Evolutionary conservation across 164 flowering plant genomes (phyloP).

Genomic region (Malania oleifera): DNA sequence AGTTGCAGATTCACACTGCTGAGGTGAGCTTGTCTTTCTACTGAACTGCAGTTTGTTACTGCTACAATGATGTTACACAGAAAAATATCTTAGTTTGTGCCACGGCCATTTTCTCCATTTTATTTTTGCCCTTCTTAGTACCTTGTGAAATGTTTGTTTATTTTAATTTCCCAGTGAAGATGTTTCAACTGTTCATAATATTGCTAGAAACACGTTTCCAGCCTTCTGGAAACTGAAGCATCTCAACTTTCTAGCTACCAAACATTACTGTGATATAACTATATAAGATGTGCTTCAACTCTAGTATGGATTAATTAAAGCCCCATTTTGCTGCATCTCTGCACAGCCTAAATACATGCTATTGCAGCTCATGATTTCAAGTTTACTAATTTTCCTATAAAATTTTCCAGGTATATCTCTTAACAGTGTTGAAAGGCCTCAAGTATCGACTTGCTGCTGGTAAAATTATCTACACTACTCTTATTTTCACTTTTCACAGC

Average conservation of each 20-base stretch:
- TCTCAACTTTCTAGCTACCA: not conserved
- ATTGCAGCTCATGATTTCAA: not conserved
- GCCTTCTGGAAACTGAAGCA: not conserved
- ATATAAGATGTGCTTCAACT: too few relatives aligned
- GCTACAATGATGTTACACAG: not conserved
- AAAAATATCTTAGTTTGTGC: not conserved
- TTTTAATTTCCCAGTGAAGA: not conserved
- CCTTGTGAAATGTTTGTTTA: not conserved
- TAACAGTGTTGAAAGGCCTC: slow-evolving; percentile 83
- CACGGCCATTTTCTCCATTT: not conserved
- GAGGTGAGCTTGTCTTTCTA: slow-evolving; percentile 42
- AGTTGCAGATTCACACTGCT: slow-evolving; percentile 43
- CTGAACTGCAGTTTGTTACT: not conserved
- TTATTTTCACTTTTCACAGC: not conserved
- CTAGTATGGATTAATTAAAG: too few relatives aligned
- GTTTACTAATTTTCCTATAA: slow-evolving; percentile 12
- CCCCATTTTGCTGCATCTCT: too few relatives aligned
- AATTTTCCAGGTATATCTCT: slow-evolving; percentile 63
- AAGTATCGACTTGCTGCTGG: slow-evolving; percentile 97
- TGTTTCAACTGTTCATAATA: not conserved
- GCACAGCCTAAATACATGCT: too few relatives aligned
- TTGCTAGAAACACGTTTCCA: not conserved
- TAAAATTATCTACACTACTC: slow-evolving; percentile 21
- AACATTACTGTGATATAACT: not conserved
- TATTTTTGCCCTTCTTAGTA: not conserved